Percentiles rank a stretch among this genome's conserved stretches.
Conservation (phyloP, 108 stramenopile species). For the Skeletonema grethae region DNA sequence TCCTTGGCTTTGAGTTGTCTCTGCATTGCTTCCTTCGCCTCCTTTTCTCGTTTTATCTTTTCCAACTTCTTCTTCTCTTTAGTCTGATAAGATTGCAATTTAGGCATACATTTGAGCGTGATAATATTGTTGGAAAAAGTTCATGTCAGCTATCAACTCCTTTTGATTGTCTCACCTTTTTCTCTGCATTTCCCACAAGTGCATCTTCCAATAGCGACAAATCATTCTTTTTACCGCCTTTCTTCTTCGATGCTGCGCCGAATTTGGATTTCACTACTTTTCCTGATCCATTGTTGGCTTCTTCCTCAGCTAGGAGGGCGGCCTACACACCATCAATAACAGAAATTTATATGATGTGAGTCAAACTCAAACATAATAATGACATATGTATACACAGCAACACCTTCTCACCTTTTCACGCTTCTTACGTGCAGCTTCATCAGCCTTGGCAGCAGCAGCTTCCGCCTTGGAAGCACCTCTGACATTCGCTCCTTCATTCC, state of each 20-base stretch:
- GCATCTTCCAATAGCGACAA: conserved; percentile 75
- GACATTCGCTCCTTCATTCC: conserved; percentile 70
- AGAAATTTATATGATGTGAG: neutral
- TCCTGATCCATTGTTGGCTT: conserved; percentile 37
- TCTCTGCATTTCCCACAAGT: conserved; percentile 78
- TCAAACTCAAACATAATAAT: neutral
- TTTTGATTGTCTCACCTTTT: conserved; percentile 47
- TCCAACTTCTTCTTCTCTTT: conserved; percentile 64
- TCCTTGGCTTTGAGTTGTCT: conserved; percentile 43
- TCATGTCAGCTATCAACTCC: neutral
- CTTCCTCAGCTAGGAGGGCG: conserved; percentile 75
- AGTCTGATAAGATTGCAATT: neutral
- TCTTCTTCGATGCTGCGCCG: conserved; percentile 35
- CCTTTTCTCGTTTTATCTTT: conserved; percentile 56
- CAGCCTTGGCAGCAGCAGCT: conserved; percentile 72
- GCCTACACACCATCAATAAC: conserved; percentile 10
- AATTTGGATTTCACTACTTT: conserved; percentile 54
- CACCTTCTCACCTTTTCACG: conserved; percentile 58
- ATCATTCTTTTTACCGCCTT: conserved; percentile 62
- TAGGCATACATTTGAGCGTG: neutral
- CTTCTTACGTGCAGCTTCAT: conserved; percentile 73
- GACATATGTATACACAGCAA: neutral
- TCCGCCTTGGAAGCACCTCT: conserved; percentile 50
- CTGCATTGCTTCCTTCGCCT: conserved; percentile 45
- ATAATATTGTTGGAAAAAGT: too few species aligned